phyloP scores from a whole-genome alignment of 257 asterid genomes.

The Lycium barbarum region DNA sequence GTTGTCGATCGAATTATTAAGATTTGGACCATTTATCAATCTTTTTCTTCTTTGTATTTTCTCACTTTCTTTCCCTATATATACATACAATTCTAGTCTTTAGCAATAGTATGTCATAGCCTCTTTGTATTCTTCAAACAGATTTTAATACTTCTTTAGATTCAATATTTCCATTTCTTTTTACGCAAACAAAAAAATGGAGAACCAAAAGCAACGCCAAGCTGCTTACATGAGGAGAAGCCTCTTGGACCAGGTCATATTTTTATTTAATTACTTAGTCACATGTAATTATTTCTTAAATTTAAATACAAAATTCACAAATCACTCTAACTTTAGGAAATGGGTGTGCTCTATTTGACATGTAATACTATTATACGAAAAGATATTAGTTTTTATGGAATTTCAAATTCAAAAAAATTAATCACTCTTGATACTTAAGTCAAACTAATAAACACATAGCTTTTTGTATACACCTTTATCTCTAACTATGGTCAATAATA shows the following conservation, averaged over 20 bases:
- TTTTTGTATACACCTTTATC: no score
- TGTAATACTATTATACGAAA: no score
- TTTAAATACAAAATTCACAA: background rate
- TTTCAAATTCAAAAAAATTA: no score
- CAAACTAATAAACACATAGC: no score
- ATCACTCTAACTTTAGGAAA: no score
- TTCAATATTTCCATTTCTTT: background rate
- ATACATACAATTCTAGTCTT: background rate
- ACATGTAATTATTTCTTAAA: background rate
- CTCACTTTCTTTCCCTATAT: background rate
- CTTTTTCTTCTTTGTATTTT: background rate
- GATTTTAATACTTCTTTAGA: background rate
- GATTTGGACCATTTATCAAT: background rate
- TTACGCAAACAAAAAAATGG: background rate
- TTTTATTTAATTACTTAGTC: background rate
- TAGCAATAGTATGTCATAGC: background rate
- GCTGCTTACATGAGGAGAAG: constrained; percentile 10
- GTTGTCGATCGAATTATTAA: no score
- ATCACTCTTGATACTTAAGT: no score
- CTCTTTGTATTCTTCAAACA: background rate
- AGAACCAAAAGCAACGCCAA: background rate
- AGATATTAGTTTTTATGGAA: no score
- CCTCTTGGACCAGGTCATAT: constrained; percentile 27
- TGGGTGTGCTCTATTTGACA: no score
- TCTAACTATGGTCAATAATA: no score